Base-by-base conservation (phyloP, 164 flowering plant genomes). In the Dillenia suffruticosa region DNA sequence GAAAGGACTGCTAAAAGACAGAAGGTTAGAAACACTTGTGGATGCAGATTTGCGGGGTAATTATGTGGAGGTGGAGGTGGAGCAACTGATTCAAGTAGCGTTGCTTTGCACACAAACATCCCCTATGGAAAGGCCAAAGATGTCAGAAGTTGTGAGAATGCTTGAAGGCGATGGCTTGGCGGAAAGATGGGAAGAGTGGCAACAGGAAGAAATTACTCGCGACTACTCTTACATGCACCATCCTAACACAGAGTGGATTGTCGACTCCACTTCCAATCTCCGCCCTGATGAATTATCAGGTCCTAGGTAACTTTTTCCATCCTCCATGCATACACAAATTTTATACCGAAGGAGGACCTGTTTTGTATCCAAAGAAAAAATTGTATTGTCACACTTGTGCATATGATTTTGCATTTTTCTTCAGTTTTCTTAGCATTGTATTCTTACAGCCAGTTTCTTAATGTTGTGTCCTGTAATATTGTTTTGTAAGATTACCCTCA, bases 151-250 rank as follows among this genome's bases (percentile, higher is more conserved):
- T 10, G 81, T 81, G 9, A 72, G 81, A 54, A 76, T 81, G 82
- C 79, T 78, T 1, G 81, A 81, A 63, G 85, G 85, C 5, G 78
- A 81, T 26, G 84, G 84, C 19, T 73, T 80, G 64, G 77, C 84
- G 0, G 84, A 80, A 48, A 73, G 76, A 50, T 81, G 85, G 85
- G 81, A 79, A 22, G 80, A 75, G 44, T 75, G 82, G 84, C 80
- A 80, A 53, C 70, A 78, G 56, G 77, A 64, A 12, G 83, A 73
- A 59, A 56, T 70, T 72, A 57, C 73, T 57, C 69, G 74, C 0
- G 82, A 80, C 2, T 44, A 63, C 22, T 61, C 51, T 58, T 57
- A 58, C 13, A 51, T 40, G 12, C 66, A 47, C 43, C 73, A 64
- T 48, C 59, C 43, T 2, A 9, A 46, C 19, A 22, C 72, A 2